Conservation (phyloP, 768 basidiomycete genomes). For the Gautieria morchelliformis region DNA sequence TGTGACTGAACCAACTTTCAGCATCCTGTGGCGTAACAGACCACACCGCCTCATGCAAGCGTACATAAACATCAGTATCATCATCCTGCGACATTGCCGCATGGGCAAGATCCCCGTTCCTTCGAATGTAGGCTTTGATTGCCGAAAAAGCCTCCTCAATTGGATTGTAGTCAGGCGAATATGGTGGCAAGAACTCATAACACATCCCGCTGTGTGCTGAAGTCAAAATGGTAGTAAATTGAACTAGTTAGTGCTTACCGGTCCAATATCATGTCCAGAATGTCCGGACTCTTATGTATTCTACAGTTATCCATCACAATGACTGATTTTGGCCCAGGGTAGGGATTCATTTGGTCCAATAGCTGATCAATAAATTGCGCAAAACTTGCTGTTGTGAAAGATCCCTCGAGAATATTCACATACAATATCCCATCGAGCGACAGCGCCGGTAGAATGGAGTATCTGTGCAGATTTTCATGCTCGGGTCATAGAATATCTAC, state of each 20-base stretch:
- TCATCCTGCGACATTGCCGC: slow-evolving; percentile 11
- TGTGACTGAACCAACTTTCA: slow-evolving; percentile 16
- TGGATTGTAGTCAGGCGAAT: slow-evolving; percentile 22
- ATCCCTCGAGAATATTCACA: slow-evolving; percentile 14
- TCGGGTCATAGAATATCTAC: slow-evolving; percentile 5
- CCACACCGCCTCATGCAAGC: slow-evolving; percentile 15
- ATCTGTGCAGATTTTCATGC: slow-evolving; percentile 13
- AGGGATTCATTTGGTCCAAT: slow-evolving; percentile 12
- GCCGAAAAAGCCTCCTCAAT: slow-evolving; percentile 21
- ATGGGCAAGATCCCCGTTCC: slow-evolving; percentile 10
- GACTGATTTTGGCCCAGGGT: slow-evolving; percentile 15
- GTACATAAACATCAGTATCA: slow-evolving; percentile 16
- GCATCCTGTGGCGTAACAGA: slow-evolving; percentile 14
- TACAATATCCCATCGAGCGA: slow-evolving; percentile 19
- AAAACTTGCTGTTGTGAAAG: slow-evolving; percentile 16
- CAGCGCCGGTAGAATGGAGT: slow-evolving; percentile 23
- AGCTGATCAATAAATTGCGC: slow-evolving; percentile 15
- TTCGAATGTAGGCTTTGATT: slow-evolving; percentile 19
- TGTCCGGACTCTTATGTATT: slow-evolving; percentile 14
- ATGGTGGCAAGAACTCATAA: slow-evolving; percentile 14
- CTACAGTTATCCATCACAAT: slow-evolving; percentile 19
- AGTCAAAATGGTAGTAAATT: too few species aligned
- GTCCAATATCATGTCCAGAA: slow-evolving; percentile 9
- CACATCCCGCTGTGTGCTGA: slow-evolving; percentile 1
- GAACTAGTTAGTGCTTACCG: slow-evolving; percentile 5